Evolutionary conservation across 2,329 filamentous ascomycete species (phyloP).

Genomic region (Chalaropsis thielavioides): DNA sequence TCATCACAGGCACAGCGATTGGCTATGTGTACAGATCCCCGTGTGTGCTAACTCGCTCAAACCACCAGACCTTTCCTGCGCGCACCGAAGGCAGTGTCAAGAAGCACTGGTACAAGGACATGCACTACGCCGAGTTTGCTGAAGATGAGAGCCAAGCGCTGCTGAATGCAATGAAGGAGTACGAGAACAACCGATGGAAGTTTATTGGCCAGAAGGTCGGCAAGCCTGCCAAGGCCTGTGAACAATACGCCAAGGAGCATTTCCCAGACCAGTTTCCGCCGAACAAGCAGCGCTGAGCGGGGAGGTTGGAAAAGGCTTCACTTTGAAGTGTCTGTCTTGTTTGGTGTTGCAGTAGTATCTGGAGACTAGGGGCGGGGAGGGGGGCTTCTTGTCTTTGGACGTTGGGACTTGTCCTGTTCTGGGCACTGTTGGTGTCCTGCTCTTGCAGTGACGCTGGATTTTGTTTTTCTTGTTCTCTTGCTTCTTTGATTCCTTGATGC

Average conservation of each 20-base stretch:
- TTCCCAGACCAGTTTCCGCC: conserved; percentile 39
- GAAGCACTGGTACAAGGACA: conserved; percentile 99
- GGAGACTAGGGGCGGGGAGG: background rate
- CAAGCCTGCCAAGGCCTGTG: conserved; percentile 77
- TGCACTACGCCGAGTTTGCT: conserved; percentile 98
- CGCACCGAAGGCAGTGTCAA: conserved; percentile 96
- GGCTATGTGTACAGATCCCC: background rate
- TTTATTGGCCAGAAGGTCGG: conserved; percentile 90
- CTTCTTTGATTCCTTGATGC: background rate
- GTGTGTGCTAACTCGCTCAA: background rate
- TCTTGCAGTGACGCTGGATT: background rate
- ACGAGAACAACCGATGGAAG: conserved; percentile 98
- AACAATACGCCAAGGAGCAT: conserved; percentile 91
- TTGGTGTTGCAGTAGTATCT: background rate
- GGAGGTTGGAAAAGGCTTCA: background rate
- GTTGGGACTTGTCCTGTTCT: background rate
- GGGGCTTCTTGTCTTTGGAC: background rate
- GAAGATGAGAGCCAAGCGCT: conserved; percentile 83
- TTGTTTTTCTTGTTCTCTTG: background rate
- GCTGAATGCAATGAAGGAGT: conserved; percentile 91
- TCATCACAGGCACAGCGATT: conserved; percentile 10
- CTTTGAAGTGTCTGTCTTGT: background rate
- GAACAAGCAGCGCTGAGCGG: conserved; percentile 14
- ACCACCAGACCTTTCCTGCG: conserved; percentile 64
- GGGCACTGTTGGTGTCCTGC: background rate